Conservation (phyloP, 2,329 filamentous ascomycete species). For the Talaromyces sp. region DNA sequence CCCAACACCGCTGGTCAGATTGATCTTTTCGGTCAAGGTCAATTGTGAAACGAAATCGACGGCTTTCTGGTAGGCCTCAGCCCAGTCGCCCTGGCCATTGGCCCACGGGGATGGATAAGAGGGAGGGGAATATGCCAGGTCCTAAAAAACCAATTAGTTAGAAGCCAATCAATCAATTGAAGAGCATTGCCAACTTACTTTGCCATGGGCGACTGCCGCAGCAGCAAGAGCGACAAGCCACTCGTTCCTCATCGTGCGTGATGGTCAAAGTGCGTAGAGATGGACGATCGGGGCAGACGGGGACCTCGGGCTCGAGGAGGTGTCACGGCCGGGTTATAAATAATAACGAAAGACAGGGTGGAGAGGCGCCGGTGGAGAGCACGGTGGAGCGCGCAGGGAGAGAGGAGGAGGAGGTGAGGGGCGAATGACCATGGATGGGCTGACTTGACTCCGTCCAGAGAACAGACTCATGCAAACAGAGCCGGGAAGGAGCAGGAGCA, state of each 20-base stretch:
- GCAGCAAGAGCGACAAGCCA: constrained; percentile 28
- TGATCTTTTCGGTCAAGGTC: constrained; percentile 85
- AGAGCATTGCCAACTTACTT: constrained; percentile 20
- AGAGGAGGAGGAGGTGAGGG: not conserved
- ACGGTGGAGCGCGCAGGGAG: not conserved
- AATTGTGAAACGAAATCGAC: constrained; percentile 74
- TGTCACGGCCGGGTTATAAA: not conserved
- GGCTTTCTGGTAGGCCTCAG: constrained; percentile 69
- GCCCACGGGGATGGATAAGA: constrained; percentile 87
- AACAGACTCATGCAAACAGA: not conserved
- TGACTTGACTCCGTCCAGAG: not conserved
- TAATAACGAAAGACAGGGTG: not conserved
- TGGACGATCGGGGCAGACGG: not conserved
- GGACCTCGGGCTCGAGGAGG: not conserved
- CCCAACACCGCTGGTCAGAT: constrained; percentile 86
- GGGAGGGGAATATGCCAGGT: constrained; percentile 51
- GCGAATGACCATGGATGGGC: not conserved
- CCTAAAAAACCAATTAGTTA: constrained; percentile 12
- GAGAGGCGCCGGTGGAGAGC: not conserved
- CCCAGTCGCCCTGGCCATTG: constrained; percentile 68
- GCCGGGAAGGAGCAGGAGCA: not conserved
- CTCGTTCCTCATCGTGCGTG: constrained; percentile 28
- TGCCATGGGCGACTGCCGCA: constrained; percentile 27
- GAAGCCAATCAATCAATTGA: not conserved
- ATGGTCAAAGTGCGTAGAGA: not conserved